phyloP scores from a whole-genome alignment of 495 filamentous ascomycete species.

The Echria macrotheca region DNA sequence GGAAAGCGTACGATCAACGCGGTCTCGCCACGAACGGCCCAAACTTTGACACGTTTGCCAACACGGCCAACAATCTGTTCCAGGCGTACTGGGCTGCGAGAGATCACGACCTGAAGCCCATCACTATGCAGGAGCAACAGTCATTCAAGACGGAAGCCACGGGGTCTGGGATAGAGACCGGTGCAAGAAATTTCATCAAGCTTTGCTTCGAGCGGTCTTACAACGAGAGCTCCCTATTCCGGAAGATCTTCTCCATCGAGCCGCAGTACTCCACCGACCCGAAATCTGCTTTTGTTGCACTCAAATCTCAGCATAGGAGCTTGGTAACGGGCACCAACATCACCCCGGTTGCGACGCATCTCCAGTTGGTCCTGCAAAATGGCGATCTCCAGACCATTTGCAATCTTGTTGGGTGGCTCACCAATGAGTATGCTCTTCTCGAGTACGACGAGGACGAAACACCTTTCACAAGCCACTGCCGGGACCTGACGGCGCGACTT shows the following conservation, averaged over 20 bases:
- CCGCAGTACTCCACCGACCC: conserved; percentile 38
- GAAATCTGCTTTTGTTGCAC: conserved; percentile 36
- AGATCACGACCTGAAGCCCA: conserved; percentile 47
- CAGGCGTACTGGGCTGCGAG: conserved; percentile 38
- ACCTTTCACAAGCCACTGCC: conserved; percentile 65
- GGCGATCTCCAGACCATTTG: conserved; percentile 53
- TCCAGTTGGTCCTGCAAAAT: conserved; percentile 38
- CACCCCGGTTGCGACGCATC: conserved; percentile 39
- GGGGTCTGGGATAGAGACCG: conserved; percentile 39
- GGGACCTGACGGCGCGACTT: conserved; percentile 55
- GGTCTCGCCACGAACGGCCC: conserved; percentile 50
- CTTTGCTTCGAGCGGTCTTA: conserved; percentile 45
- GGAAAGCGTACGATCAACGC: conserved; percentile 58
- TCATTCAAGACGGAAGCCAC: conserved; percentile 42
- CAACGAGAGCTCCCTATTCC: conserved; percentile 43
- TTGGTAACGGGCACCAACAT: conserved; percentile 42
- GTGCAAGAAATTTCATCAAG: conserved; percentile 43
- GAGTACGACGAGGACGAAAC: conserved; percentile 70
- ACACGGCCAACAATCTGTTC: conserved; percentile 48
- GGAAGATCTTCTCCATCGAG: conserved; percentile 45
- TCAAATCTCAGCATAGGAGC: conserved; percentile 36
- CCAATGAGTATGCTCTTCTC: conserved; percentile 71
- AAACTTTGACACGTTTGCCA: conserved; percentile 55
- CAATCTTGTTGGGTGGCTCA: conserved; percentile 72
- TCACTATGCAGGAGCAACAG: conserved; percentile 50